phyloP scores from a whole-genome alignment of 2,329 filamentous ascomycete genomes.

The Talaromyces sp. region DNA sequence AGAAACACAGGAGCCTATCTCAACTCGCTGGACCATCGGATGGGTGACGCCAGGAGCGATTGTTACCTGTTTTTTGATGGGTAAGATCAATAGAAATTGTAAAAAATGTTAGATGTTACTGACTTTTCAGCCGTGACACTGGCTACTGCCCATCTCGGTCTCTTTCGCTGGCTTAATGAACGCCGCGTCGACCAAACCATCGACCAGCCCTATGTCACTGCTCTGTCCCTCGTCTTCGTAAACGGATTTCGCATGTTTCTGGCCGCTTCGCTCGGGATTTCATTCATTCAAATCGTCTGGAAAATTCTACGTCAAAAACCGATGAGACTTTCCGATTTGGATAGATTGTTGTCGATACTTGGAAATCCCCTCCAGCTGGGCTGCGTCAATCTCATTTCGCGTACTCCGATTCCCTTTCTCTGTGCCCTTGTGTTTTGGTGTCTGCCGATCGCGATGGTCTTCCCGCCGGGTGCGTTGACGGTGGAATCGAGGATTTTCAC shows the following conservation, averaged over 20 bases:
- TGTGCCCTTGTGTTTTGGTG: slow-evolving; percentile 7
- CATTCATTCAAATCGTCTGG: slow-evolving; percentile 8
- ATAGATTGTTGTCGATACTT: background rate
- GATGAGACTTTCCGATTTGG: slow-evolving; percentile 1
- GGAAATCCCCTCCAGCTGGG: slow-evolving; percentile 5
- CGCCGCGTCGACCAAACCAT: background rate
- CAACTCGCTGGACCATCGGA: slow-evolving; percentile 7
- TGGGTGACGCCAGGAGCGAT: slow-evolving; percentile 6
- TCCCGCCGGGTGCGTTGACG: slow-evolving; percentile 4
- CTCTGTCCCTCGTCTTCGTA: slow-evolving; percentile 2
- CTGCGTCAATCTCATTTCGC: background rate
- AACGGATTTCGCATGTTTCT: slow-evolving; percentile 6
- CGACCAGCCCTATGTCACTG: slow-evolving; percentile 2
- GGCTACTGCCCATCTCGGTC: slow-evolving; percentile 3
- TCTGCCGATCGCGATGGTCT: slow-evolving; percentile 7
- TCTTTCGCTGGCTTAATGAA: slow-evolving; percentile 4
- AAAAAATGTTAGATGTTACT: background rate
- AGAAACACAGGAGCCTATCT: background rate
- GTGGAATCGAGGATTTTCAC: background rate
- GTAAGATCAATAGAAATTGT: background rate
- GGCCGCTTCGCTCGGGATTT: slow-evolving; percentile 6
- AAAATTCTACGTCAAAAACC: background rate
- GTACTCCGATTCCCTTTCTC: slow-evolving; percentile 1
- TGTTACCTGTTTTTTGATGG: slow-evolving; percentile 1
- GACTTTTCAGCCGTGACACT: slow-evolving; percentile 1